These are phyloP conservation scores for Paramecium biaurelia DNA, from an alignment of 73 alveolate genomes.

Conservation along the genomic window DNA sequence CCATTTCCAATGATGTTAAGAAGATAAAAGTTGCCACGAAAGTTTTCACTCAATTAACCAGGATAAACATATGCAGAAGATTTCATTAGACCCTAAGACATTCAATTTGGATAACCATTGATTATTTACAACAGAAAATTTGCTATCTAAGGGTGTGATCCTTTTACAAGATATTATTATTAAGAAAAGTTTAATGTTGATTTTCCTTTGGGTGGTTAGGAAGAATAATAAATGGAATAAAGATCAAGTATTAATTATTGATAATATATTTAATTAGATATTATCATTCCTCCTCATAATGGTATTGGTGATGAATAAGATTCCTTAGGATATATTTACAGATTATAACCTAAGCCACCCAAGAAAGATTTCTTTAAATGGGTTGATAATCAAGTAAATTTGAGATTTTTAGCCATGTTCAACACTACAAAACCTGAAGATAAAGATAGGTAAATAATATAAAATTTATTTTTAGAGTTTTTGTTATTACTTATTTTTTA, in stretches of 20 bases:
- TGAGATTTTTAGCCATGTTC: slow-evolving; percentile 89
- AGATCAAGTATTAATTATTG: slow-evolving; percentile 60
- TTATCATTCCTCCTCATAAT: slow-evolving; percentile 93
- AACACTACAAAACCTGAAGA: slow-evolving; percentile 91
- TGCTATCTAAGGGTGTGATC: slow-evolving; percentile 85
- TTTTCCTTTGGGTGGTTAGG: slow-evolving; percentile 90
- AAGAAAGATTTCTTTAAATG: slow-evolving; percentile 93
- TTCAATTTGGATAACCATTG: slow-evolving; percentile 76
- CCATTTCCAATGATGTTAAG: slow-evolving; percentile 88
- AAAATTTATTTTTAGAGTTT: slow-evolving; percentile 60
- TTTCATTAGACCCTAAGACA: slow-evolving; percentile 82
- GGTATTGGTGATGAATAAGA: slow-evolving; percentile 97
- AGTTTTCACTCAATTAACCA: slow-evolving; percentile 89
- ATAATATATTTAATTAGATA: slow-evolving; percentile 10
- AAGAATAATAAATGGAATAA: slow-evolving; percentile 77
- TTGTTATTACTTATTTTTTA: slow-evolving; percentile 88
- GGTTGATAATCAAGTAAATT: slow-evolving; percentile 90
- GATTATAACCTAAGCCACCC: slow-evolving; percentile 85
- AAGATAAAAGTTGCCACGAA: slow-evolving; percentile 89
- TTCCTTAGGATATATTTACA: slow-evolving; percentile 87
- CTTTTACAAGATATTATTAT: slow-evolving; percentile 85
- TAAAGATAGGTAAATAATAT: slow-evolving; percentile 66
- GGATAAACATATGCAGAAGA: slow-evolving; percentile 88
- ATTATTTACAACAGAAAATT: slow-evolving; percentile 84
- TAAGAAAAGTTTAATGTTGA: slow-evolving; percentile 76